Conservation (phyloP, 371 early-diverging fungal species). For the Mucor sp. region DNA sequence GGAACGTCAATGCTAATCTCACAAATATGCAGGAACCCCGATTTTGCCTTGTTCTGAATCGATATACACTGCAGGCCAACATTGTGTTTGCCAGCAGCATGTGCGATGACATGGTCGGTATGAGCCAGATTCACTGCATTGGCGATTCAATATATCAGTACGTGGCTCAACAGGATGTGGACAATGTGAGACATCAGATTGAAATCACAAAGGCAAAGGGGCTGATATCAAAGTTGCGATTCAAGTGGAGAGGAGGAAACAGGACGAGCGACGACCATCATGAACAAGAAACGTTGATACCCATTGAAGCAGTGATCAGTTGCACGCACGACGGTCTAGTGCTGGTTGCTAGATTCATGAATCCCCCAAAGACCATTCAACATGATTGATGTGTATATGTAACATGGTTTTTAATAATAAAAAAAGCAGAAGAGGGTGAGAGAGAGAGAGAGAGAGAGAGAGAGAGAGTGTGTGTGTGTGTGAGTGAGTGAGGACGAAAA, state of each 20-base stretch:
- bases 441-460: not conserved
- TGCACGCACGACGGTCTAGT: constrained; percentile 52
- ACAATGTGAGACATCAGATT: constrained; percentile 13
- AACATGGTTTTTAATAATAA: not conserved
- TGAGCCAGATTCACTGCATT: constrained; percentile 6
- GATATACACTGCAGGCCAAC: constrained; percentile 1
- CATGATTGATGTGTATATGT: not conserved
- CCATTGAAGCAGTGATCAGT: constrained; percentile 40
- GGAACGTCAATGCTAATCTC: constrained; percentile 21
- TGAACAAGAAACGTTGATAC: not conserved
- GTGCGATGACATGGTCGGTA: constrained; percentile 7
- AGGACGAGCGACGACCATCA: not conserved
- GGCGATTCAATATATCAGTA: constrained; percentile 17
- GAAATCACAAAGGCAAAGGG: constrained; percentile 10
- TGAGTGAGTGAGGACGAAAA: too few relatives aligned
- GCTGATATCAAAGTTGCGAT: constrained; percentile 8
- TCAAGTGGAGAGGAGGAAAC: constrained; percentile 8
- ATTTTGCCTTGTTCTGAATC: constrained; percentile 24
- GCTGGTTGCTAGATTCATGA: constrained; percentile 20
- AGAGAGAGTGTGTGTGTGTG: not conserved
- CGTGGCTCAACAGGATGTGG: constrained; percentile 1
- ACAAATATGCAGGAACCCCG: constrained; percentile 21
- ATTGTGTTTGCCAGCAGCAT: constrained; percentile 26
- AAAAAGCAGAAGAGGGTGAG: not conserved
- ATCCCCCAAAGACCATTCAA: not conserved